A percentile compares a stretch with the other conserved stretches of the same genome.
phyloP scores from a whole-genome alignment of 345 rosid species.

The Stellera chamaejasme region DNA sequence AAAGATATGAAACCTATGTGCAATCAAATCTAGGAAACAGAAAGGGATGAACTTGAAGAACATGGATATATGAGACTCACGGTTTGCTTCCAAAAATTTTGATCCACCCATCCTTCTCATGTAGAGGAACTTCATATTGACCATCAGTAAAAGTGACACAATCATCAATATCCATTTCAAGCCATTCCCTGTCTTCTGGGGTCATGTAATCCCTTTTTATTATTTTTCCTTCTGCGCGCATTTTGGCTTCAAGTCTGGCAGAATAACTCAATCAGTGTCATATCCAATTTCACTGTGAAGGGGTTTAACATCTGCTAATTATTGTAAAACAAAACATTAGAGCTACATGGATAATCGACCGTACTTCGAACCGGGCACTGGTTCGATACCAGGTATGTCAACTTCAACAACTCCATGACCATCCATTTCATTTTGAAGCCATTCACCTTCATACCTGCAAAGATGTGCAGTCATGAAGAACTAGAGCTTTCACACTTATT shows the following conservation, averaged over 20 bases:
- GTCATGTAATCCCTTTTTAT: conserved; percentile 69
- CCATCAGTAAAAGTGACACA: conserved; percentile 41
- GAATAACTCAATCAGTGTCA: conserved; percentile 4
- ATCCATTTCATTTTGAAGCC: conserved; percentile 80
- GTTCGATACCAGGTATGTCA: conserved; percentile 87
- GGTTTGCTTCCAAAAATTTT: conserved; percentile 70
- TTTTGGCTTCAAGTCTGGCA: conserved; percentile 77
- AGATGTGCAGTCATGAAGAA: conserved; percentile 3
- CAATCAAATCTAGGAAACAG: too few species aligned
- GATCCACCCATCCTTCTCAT: conserved; percentile 73
- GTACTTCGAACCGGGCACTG: conserved; percentile 88
- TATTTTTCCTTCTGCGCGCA: conserved; percentile 87
- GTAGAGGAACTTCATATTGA: conserved; percentile 52
- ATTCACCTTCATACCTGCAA: conserved; percentile 91
- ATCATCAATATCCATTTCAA: conserved; percentile 95
- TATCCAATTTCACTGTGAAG: conserved; percentile 10
- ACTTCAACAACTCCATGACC: conserved; percentile 92
- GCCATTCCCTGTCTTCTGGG: conserved; percentile 87
- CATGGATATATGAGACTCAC: conserved; percentile 31
- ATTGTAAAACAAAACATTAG: conserved; percentile 2
- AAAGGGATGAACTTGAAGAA: too few species aligned
- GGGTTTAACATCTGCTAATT: not conserved
- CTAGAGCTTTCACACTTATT: not conserved
- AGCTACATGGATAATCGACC: conserved; percentile 14
- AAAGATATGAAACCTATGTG: too few species aligned